phyloP scores from a whole-genome alignment of 305 asterid genomes.

The Solanum hybrid region DNA sequence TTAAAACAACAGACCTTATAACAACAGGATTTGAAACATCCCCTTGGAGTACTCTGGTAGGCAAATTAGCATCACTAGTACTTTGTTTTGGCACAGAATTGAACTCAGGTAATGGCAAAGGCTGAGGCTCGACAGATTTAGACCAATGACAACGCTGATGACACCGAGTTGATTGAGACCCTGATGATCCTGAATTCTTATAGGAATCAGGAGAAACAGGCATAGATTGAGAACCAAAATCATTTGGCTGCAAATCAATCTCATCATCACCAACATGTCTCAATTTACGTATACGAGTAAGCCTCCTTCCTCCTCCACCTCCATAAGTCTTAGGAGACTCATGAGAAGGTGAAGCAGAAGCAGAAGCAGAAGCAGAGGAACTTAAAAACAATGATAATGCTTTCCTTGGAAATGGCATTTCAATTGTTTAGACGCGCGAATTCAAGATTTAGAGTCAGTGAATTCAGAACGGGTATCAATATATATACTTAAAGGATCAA shows the following conservation, averaged over 20 bases:
- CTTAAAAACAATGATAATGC: neutral
- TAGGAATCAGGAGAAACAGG: constrained; percentile 54
- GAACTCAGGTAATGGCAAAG: constrained; percentile 45
- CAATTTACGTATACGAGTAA: constrained; percentile 39
- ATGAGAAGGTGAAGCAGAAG: constrained; percentile 22
- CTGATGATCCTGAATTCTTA: neutral
- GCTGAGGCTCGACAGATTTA: constrained; percentile 57
- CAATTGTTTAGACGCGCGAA: neutral
- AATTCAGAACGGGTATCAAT: neutral
- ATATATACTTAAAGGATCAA: neutral
- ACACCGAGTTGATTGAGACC: constrained; percentile 1
- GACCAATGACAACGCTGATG: constrained; percentile 40
- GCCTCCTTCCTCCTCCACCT: constrained; percentile 14
- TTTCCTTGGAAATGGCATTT: neutral
- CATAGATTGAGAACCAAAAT: constrained; percentile 27
- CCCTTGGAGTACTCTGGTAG: constrained; percentile 6
- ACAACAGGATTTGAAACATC: constrained; percentile 18
- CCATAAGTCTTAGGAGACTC: neutral
- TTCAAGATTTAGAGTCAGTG: neutral
- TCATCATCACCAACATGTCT: constrained; percentile 52
- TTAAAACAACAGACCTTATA: constrained; percentile 27
- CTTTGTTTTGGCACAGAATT: neutral
- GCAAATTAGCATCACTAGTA: constrained; percentile 4
- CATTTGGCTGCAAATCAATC: constrained; percentile 19
- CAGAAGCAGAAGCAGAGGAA: constrained; percentile 20